Base-by-base conservation (phyloP, 2,329 filamentous ascomycete species). In the Cryphonectria naterciae region DNA sequence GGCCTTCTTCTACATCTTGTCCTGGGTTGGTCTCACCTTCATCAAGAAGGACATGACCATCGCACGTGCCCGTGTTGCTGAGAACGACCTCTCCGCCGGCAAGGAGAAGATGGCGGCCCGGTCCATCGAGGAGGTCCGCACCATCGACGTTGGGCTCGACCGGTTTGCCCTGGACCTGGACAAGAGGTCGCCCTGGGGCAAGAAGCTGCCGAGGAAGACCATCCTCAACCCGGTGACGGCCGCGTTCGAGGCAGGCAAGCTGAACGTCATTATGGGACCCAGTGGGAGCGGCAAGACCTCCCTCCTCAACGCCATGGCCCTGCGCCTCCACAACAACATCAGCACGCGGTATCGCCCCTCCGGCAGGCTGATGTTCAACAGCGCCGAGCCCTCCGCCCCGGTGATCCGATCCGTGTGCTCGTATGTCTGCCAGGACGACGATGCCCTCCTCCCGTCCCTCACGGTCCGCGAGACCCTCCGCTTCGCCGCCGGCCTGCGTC, bases 211-310 rank as follows among this genome's bases (percentile, higher is more conserved):
- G 0, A 82, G 80, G 0, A 89, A 88, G 77, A 85, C 80, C 0
- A 94, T 95, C 15, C 81, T 95, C 19, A 86, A 90, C 68, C 90
- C 91, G 0, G 85, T 94, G 17, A 89, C 85, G 1, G 83, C 91
- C 0, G 88, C 86, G 0, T 94, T 95, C 74, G 85, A 88, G 63
- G 87, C 92, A 0, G 91, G 92, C 0, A 83, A 87, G 19, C 77
- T 95, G 19, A 94, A 94, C 73, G 86, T 94, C 35, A 92, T 95
- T 74, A 94, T 94, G 92, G 92, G 92, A 0, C 92, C 92, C 0
- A 93, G 91, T 0, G 92, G 92, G 0, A 91, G 89, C 62, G 92
- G 92, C 1, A 95, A 95, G 78, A 94, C 92, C 0, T 92, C 91
- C 0, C 82, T 94, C 0, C 83, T 94, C 15, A 94, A 93, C 76